phyloP scores from a whole-genome alignment of 768 basidiomycete genomes.

The Agaricus subrufescens region DNA sequence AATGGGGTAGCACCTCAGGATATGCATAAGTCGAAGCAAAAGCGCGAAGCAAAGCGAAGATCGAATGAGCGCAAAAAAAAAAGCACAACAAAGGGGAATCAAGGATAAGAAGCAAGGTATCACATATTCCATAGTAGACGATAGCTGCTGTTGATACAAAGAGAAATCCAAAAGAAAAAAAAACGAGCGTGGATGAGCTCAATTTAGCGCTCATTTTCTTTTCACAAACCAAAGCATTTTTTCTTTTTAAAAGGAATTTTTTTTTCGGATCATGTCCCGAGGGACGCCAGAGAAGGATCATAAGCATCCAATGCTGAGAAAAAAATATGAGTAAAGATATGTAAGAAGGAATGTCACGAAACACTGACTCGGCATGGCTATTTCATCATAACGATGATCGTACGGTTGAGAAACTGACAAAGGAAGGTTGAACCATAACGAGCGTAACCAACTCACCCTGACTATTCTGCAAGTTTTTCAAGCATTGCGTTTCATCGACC shows the following conservation, averaged over 20 bases:
- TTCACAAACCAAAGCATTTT: no score
- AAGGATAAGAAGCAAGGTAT: not conserved
- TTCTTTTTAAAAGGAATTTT: no score
- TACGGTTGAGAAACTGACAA: not conserved
- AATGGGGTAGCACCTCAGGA: no score
- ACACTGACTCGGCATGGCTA: slow-evolving; percentile 5
- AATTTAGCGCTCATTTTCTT: no score
- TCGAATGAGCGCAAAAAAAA: no score
- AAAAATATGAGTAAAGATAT: not conserved
- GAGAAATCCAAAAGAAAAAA: not conserved
- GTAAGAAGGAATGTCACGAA: not conserved
- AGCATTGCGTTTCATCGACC: slow-evolving; percentile 18
- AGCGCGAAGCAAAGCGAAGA: no score
- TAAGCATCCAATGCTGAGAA: slow-evolving; percentile 1
- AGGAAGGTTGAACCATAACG: not conserved
- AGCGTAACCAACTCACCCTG: slow-evolving; percentile 2
- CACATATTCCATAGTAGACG: not conserved
- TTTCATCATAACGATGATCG: not conserved
- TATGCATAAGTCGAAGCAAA: no score
- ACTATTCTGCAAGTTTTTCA: slow-evolving; percentile 8
- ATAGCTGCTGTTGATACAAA: no score
- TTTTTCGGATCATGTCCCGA: not conserved
- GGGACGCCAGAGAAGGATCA: slow-evolving; percentile 2
- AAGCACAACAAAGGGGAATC: no score
- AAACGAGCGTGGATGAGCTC: no score